Conservation (phyloP, 495 filamentous ascomycete genomes). For the Amniculicola lignicola region DNA sequence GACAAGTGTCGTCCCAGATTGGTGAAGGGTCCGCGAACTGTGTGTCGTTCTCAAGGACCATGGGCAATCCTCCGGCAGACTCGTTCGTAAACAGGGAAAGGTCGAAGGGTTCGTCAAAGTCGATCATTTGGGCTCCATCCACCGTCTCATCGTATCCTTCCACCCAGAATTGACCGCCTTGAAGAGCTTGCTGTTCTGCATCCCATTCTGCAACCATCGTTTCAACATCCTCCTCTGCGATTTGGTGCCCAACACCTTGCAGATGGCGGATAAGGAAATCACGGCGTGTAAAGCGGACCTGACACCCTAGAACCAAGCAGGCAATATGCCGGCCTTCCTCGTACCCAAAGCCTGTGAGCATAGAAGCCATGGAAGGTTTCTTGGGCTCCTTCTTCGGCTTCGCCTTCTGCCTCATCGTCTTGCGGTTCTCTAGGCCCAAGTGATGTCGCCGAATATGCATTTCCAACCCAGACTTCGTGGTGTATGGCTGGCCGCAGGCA, state of each 20-base stretch:
- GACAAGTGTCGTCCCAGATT: too few species aligned
- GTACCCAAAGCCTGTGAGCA: conserved; percentile 61
- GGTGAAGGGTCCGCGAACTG: too few species aligned
- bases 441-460: conserved; percentile 78
- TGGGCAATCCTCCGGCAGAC: too few species aligned
- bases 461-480: conserved; percentile 69
- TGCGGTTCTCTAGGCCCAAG: conserved; percentile 51
- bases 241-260: conserved; percentile 48
- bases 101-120: conserved; percentile 9
- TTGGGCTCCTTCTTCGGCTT: not conserved
- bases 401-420: not conserved
- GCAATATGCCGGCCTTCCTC: conserved; percentile 54
- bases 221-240: conserved; percentile 51
- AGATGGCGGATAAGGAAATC: conserved; percentile 69
- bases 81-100: too few species aligned
- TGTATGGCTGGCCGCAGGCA: conserved; percentile 68
- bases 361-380: conserved; percentile 25
- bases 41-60: too few species aligned
- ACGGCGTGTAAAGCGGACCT: conserved; percentile 60
- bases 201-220: conserved; percentile 24
- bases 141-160: conserved; percentile 32
- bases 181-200: not conserved
- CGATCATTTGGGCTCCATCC: conserved; percentile 1
- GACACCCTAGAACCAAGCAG: conserved; percentile 56
- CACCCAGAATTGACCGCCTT: conserved; percentile 45